Evolutionary conservation across 768 basidiomycete species (phyloP).

Genomic region (Astraeus odoratus): DNA sequence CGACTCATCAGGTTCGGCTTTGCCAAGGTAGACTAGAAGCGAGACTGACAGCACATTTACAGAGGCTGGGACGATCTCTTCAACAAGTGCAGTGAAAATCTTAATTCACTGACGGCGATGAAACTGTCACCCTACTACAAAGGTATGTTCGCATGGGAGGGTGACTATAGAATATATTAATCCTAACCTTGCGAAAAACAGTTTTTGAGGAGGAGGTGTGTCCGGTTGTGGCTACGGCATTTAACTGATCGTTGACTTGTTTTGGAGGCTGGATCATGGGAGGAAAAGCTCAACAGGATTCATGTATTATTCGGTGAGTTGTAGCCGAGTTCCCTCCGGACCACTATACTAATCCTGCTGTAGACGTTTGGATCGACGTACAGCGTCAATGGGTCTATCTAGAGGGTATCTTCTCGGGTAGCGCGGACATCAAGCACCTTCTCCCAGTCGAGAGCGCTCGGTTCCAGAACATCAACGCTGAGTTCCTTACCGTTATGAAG

Average conservation of each 20-base stretch:
- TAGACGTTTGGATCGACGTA: constrained; percentile 99
- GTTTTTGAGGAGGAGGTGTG: constrained; percentile 84
- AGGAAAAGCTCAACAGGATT: constrained; percentile 92
- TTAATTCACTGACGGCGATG: constrained; percentile 96
- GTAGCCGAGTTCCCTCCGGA: not conserved
- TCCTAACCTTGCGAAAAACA: constrained; percentile 23
- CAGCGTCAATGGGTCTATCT: constrained; percentile 99
- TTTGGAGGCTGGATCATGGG: constrained; percentile 78
- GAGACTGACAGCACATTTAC: constrained; percentile 7
- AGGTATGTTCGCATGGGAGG: constrained; percentile 38
- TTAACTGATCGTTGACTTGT: constrained; percentile 3
- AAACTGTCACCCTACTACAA: constrained; percentile 98
- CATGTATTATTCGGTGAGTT: constrained; percentile 88
- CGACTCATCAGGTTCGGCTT: constrained; percentile 73
- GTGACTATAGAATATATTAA: not conserved
- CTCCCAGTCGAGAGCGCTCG: constrained; percentile 96
- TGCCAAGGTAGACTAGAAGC: not conserved
- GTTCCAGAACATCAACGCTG: constrained; percentile 97
- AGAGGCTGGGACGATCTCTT: constrained; percentile 98
- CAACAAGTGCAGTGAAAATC: constrained; percentile 93
- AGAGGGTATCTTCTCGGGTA: constrained; percentile 99
- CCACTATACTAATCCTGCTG: constrained; percentile 6
- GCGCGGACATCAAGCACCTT: constrained; percentile 98
- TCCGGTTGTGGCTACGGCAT: not conserved
- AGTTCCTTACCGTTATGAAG: constrained; percentile 98